Base-by-base conservation (phyloP, 176 grass and related monocot species). In the Themeda triandra region DNA sequence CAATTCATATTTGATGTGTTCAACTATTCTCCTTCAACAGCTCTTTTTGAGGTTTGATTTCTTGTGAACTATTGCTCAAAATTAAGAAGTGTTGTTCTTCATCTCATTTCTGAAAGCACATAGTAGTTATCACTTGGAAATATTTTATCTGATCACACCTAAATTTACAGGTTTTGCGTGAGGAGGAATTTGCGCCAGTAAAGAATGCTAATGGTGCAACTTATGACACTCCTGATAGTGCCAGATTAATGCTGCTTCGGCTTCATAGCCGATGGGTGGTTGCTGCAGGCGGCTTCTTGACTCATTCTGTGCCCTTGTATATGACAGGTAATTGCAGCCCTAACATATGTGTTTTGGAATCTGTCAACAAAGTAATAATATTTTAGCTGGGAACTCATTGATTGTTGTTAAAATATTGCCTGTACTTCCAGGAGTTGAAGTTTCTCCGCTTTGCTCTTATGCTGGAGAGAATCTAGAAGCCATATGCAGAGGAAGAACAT, bases 121-220 rank as follows among this genome's bases (percentile, higher is more conserved):
- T 54, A 56, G 30, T 74, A 49, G 29, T 54, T 13, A 81, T 25
- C n/a, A 39, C 4, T 7, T 29, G 36, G 35, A 37, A 56, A 77
- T 65, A 79, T 70, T 63, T 42, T 19, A 63, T 63, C 3, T 13
- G 63, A 21, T 45, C 25, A 41, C 51, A 54, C n/a, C 80, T 86
- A 27, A 58, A 40, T n/a, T 77, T 58, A 32, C 85, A 98, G 95
- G 80, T 98, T n/a, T 51, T 88, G 79, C 80, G 95, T 24, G 95
- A 98, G 73, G 95, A 98, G 87, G 95, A 98, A 93, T 98, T 98
- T 90, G 92, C 95, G 41, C 92, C 92, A 28, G 91, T 98, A 33
- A 95, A 98, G 89, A 98, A 95, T 93, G 95, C 95, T 77, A 95
- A 95, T 30, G 95, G 92, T 31, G 79, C 91, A 71, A 86, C 79